Evolutionary conservation across 2,329 filamentous ascomycete genomes (phyloP), one percentile per base, ranked within the genome.

Genomic region (Neofusicoccum parvum): DNA sequence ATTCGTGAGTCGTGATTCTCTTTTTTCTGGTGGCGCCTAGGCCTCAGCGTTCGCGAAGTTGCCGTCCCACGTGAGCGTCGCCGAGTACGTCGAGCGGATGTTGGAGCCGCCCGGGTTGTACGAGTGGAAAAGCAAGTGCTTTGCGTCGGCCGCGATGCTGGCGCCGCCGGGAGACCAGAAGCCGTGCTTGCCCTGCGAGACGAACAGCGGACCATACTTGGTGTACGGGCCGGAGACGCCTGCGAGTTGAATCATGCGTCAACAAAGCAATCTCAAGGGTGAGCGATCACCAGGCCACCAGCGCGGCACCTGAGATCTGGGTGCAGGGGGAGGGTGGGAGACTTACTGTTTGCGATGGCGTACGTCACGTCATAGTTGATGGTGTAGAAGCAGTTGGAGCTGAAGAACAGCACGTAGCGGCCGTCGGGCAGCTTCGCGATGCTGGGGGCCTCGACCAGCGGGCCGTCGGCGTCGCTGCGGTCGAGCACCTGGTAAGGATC

Each of bases 341-440:
- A 54, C 64, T 65, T 53, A 65, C 64, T 65, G 46, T 50, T 14
- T 37, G 64, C 64, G 9, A 83, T 84, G 2, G 87, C 87, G 70
- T 87, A 89, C 62, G 83, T 83, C 17, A 88, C 80, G 70, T 88
- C 84, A 73, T 90, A 90, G 45, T 72, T 71, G 3, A 81, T 74
- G 32, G 82, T 80, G 1, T 81, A 81, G 74, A 80, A 90, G 75
- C 86, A 88, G 64, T 88, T 84, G 46, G 83, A 85, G 70, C 85
- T 88, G 75, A 85, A 90, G 72, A 89, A 88, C 51, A 90, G 76
- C 58, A 87, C 80, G 70, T 89, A 89, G 12, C 80, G 78, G 2
- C 83, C 84, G n/a, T 81, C 79, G 0, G 69, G 70, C 4, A 78
- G 76, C 17, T 74, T 74, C 7, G 86, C 76, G 27, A 89, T 70